phyloP scores from a whole-genome alignment of 257 asterid genomes.

The Plectranthus barbatus region DNA sequence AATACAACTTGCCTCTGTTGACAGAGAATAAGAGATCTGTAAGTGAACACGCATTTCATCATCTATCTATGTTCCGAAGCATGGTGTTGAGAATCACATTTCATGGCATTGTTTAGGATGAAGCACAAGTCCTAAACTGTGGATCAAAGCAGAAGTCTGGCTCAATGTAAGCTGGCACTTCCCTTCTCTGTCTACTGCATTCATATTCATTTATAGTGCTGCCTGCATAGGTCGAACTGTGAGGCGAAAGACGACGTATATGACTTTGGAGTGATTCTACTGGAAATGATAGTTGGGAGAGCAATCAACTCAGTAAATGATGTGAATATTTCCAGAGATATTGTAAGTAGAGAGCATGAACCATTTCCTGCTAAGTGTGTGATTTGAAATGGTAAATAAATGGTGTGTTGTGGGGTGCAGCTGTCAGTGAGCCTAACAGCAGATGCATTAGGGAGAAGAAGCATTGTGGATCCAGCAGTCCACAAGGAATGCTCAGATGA shows the following conservation, averaged over 20 bases:
- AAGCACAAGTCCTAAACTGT: constrained; percentile 13
- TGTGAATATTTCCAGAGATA: constrained; percentile 41
- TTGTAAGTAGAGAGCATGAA: constrained; percentile 35
- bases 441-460: constrained; percentile 42
- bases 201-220: neutral
- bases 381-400: neutral
- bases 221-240: constrained; percentile 27
- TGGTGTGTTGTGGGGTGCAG: constrained; percentile 19
- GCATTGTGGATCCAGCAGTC: constrained; percentile 56
- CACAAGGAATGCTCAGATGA: constrained; percentile 68
- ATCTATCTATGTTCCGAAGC: neutral
- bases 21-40: constrained; percentile 42
- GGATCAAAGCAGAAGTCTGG: constrained; percentile 46
- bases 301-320: constrained; percentile 35
- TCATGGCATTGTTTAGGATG: constrained; percentile 28
- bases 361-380: too few relatives aligned
- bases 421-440: constrained; percentile 46
- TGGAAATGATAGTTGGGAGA: constrained; percentile 72
- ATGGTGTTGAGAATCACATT: neutral
- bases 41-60: neutral
- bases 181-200: neutral
- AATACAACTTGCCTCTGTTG: constrained; percentile 56
- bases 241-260: constrained; percentile 54
- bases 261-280: constrained; percentile 80
- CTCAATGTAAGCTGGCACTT: constrained; percentile 31